Conservation (phyloP, 768 basidiomycete genomes). For the Hemileccinum impolitum region DNA sequence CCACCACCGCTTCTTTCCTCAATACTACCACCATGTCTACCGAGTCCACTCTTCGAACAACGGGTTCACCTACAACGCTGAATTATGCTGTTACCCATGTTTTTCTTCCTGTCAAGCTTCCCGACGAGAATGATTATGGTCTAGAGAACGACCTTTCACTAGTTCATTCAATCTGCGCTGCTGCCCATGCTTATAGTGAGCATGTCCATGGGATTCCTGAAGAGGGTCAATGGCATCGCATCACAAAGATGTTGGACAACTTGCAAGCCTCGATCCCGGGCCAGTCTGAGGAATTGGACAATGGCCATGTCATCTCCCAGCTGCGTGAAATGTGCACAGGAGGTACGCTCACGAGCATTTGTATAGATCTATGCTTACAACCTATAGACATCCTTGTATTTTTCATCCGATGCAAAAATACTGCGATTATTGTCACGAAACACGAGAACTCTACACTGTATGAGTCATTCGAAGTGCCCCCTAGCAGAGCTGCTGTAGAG, state of each 20-base stretch:
- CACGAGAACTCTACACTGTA: conserved; percentile 23
- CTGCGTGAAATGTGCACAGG: background rate
- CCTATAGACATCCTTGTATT: conserved; percentile 35
- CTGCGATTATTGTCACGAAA: conserved; percentile 37
- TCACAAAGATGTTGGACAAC: conserved; percentile 5
- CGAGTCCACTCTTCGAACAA: too few relatives aligned
- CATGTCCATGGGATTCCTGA: background rate
- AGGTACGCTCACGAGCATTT: background rate
- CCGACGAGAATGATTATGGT: background rate
- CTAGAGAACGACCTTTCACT: conserved; percentile 2
- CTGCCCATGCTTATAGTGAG: conserved; percentile 1
- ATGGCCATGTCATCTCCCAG: background rate
- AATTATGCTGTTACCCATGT: background rate
- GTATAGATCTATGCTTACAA: background rate
- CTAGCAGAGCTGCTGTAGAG: conserved; percentile 3
- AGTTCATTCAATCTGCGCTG: background rate
- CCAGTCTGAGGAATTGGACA: background rate
- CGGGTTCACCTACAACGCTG: too few relatives aligned
- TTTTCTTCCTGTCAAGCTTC: conserved; percentile 5
- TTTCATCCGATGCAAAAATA: conserved; percentile 41
- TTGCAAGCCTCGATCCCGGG: background rate
- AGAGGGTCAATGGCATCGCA: background rate
- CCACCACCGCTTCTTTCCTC: too few relatives aligned
- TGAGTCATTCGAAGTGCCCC: conserved; percentile 43
- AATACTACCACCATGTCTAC: too few relatives aligned